These are phyloP conservation scores for Talaromyces sp. DNA, from an alignment of 2,329 filamentous ascomycete genomes.

Conservation along the genomic window DNA sequence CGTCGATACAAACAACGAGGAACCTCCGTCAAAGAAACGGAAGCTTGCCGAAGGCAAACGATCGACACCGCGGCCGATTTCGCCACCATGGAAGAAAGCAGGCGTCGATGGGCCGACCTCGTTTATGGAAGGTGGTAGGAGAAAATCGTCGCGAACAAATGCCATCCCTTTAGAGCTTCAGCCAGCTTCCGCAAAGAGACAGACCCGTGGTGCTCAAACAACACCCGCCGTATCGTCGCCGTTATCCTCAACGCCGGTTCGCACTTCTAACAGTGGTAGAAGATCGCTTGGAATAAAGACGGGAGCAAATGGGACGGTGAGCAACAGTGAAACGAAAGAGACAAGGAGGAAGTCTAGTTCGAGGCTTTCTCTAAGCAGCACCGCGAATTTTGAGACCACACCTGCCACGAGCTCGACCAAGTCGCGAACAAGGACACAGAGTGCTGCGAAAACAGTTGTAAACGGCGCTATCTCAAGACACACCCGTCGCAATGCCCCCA, in stretches of 20 bases:
- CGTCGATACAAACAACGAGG: conserved; percentile 33
- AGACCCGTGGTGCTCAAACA: conserved; percentile 43
- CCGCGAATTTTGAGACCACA: conserved; percentile 27
- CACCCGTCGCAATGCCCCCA: conserved; percentile 30
- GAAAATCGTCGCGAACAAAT: conserved; percentile 60
- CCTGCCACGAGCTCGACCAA: conserved; percentile 31
- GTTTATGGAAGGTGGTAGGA: conserved; percentile 64
- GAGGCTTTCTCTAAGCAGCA: conserved; percentile 26
- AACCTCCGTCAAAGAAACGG: conserved; percentile 47
- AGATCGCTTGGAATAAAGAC: conserved; percentile 32
- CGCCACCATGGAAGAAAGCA: conserved; percentile 91
- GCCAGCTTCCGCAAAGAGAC: conserved; percentile 48
- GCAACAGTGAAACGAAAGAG: conserved; percentile 21
- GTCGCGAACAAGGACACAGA: conserved; percentile 34
- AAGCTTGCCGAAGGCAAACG: conserved; percentile 43
- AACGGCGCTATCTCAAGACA: conserved; percentile 29
- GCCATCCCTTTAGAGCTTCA: conserved; percentile 49
- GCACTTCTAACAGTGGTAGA: conserved; percentile 27
- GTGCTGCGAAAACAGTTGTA: conserved; percentile 25
- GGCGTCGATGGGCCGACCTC: conserved; percentile 83
- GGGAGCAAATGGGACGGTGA: conserved; percentile 31
- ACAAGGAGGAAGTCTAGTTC: conserved; percentile 30
- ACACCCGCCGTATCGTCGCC: conserved; percentile 34
- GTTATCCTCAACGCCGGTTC: conserved; percentile 31
- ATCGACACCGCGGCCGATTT: conserved; percentile 50